These are phyloP conservation scores for Pseudoturritis turrita DNA, from an alignment of 345 rosid genomes.

Conservation along the genomic window DNA sequence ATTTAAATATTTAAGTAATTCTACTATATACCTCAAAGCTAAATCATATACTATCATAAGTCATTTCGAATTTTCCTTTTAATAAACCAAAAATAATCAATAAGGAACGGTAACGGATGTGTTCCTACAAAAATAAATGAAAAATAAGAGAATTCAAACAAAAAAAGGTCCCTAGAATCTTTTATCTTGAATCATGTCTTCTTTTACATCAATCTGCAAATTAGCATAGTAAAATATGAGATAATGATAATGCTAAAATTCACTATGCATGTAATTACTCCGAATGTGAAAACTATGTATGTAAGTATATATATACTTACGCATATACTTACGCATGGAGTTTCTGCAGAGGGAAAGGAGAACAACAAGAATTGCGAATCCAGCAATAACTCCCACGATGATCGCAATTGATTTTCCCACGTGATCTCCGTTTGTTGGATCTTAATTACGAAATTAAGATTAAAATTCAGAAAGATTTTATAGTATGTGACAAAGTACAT, in stretches of 20 bases:
- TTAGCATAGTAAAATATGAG: background rate
- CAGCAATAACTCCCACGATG: conserved; percentile 71
- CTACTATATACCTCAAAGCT: background rate
- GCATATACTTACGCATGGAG: conserved; percentile 44
- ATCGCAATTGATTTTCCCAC: conserved; percentile 80
- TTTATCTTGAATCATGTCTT: conserved; percentile 11
- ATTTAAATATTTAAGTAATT: background rate
- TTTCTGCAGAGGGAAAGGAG: conserved; percentile 72
- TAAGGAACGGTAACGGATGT: background rate
- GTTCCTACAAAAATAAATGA: background rate
- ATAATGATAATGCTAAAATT: background rate
- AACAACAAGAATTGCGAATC: conserved; percentile 60
- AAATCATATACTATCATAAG: background rate
- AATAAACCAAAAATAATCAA: conserved; percentile 16
- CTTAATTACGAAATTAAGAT: conserved; percentile 29
- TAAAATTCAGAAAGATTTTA: conserved; percentile 3
- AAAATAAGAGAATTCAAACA: background rate
- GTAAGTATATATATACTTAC: too few relatives aligned
- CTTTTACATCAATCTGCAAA: conserved; percentile 29
- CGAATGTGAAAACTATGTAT: too few relatives aligned
- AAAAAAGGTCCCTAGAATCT: background rate
- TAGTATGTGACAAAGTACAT: background rate
- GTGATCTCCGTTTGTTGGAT: conserved; percentile 55
- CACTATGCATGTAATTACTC: too few relatives aligned
- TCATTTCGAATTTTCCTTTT: background rate